These are phyloP conservation scores for Austropuccinia psidii DNA, from an alignment of 1,284 basidiomycete genomes.

Conservation along the genomic window DNA sequence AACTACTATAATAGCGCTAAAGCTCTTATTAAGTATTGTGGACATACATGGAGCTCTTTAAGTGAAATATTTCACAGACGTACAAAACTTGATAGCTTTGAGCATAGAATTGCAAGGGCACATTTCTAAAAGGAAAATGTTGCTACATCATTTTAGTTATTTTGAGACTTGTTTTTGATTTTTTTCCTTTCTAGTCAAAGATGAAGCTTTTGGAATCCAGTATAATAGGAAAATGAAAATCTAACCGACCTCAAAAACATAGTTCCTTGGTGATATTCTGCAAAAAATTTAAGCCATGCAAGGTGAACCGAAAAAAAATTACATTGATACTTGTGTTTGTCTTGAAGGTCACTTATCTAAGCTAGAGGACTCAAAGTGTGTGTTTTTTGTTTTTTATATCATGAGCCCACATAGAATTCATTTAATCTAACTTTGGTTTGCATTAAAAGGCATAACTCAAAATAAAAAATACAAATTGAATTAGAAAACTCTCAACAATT, in stretches of 20 bases:
- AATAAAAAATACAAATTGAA: slow-evolving; percentile 66
- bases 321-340: slow-evolving; percentile 69
- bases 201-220: slow-evolving; percentile 41
- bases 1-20: no score
- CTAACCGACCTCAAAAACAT: slow-evolving; percentile 55
- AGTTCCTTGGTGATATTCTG: slow-evolving; percentile 73
- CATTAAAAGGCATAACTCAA: slow-evolving; percentile 57
- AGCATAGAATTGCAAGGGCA: slow-evolving; percentile 46
- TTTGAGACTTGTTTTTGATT: neutral
- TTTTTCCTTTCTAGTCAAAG: neutral
- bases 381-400: slow-evolving; percentile 37
- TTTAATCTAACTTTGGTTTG: neutral
- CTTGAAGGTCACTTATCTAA: slow-evolving; percentile 71
- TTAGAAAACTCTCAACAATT: slow-evolving; percentile 66
- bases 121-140: slow-evolving; percentile 47
- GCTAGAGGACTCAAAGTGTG: slow-evolving; percentile 68
- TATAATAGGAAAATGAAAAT: slow-evolving; percentile 59
- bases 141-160: slow-evolving; percentile 47
- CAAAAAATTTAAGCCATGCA: slow-evolving; percentile 81
- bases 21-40: slow-evolving; percentile 54
- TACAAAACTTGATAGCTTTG: slow-evolving; percentile 45
- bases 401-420: no score
- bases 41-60: slow-evolving; percentile 59
- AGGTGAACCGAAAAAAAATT: slow-evolving; percentile 70
- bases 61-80: slow-evolving; percentile 58